These are phyloP conservation scores for Blastobotrys raffinosifermentans DNA, from an alignment of 1,139 yeast genomes.

Conservation along the genomic window DNA sequence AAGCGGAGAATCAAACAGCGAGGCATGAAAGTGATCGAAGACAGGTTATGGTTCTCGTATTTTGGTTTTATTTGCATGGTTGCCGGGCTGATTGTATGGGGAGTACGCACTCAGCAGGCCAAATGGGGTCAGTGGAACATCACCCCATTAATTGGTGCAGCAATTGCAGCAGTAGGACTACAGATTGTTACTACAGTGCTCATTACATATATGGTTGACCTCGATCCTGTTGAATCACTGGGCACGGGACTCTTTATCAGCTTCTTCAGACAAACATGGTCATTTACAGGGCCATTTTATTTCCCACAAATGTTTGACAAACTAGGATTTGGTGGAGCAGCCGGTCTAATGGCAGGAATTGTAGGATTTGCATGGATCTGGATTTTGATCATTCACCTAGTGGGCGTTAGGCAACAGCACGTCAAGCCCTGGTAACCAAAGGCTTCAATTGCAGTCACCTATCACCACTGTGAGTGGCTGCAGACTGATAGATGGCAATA, in stretches of 20 bases:
- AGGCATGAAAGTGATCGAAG: conserved; percentile 21
- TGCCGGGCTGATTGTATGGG: conserved; percentile 28
- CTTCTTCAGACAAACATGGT: conserved; percentile 22
- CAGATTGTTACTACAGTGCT: conserved; percentile 13
- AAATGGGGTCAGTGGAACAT: conserved; percentile 26
- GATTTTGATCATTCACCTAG: background rate
- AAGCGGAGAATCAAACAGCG: conserved; percentile 15
- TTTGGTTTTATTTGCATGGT: conserved; percentile 25
- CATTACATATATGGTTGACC: conserved; percentile 5
- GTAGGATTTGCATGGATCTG: background rate
- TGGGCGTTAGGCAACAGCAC: background rate
- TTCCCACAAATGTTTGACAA: conserved; percentile 28
- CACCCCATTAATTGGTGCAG: conserved; percentile 21
- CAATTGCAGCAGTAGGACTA: conserved; percentile 15
- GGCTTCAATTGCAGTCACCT: no score
- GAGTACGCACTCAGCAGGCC: conserved; percentile 24
- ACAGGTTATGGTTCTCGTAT: conserved; percentile 27
- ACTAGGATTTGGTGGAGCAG: conserved; percentile 18
- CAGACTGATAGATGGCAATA: no score
- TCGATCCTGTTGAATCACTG: conserved; percentile 18
- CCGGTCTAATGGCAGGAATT: conserved; percentile 6
- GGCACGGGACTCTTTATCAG: conserved; percentile 23
- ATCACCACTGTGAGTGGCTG: no score
- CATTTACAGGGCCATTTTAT: conserved; percentile 30
- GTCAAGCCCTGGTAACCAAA: no score